Base-by-base conservation (phyloP, 2,329 filamentous ascomycete genomes). In the Botrytis porri region DNA sequence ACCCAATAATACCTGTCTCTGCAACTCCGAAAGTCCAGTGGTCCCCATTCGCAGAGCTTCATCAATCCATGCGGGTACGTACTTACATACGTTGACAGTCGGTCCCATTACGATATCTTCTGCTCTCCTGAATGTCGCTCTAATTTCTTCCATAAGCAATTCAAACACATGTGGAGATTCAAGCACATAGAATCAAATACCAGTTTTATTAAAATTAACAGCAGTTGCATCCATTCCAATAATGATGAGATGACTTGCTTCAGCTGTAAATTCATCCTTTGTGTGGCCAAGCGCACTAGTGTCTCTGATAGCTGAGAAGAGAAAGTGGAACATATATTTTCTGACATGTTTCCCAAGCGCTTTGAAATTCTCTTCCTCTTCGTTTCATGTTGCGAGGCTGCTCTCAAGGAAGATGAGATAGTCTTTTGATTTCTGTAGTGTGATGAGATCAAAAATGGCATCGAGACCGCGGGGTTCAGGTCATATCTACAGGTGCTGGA, bases 231-330 rank as follows among this genome's bases (percentile, higher is more conserved):
- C 22, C 6, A 29, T 61, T 8, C 69, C 59, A 14, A 22, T 41
- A 18, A 63, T 7, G 1, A 63, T n/a, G 4, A 70, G 9, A 39
- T 54, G 18, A n/a, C 37, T 35, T 41, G 69, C 57, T 48, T 70
- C 69, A 10, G n/a, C 41, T 25, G 32, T n/a, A 14, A 63, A 9
- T 37, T 70, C 59, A 14, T n/a, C 57, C 4, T 14, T 25, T 6
- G 54, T 20, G 39, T 61, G 25, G 9, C n/a, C 96, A 0, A 94
- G 94, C 78, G 98, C 95, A 78, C 95, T 93, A 25, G 95, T 94
- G 75, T 98, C 95, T 76, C 98, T 94, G 35, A 95, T 98, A 0
- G 96, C 98, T 83, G 98, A 98, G 84, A 98, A 98, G 81, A 99
- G 54, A 2, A n/a, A 61, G 18, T 48, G 67, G 18, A 37, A 37